Base-by-base conservation (phyloP, 2,329 filamentous ascomycete genomes). In the Zymoseptoria crescenta region DNA sequence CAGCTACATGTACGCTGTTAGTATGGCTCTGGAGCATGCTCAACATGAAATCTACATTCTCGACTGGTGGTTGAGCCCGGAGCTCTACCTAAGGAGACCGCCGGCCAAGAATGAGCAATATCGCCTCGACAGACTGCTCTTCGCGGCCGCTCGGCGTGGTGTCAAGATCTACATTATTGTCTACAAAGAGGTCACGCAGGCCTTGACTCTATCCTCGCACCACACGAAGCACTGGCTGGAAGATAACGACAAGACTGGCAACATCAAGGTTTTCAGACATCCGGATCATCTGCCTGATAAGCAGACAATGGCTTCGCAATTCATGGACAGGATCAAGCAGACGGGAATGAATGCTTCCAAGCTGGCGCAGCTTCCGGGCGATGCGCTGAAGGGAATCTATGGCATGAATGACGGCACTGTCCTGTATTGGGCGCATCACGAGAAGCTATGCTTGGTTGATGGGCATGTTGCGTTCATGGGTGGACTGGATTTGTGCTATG, bases 361-460 rank as follows among this genome's bases (percentile, higher is more conserved):
- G 41, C 74, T 82, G 0, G 81, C 85, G 19, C 87, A 86, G 66
- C 78, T 91, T 50, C 88, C 89, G 0, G 80, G 80, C 24, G 88
- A 94, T 68, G 83, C 87, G 1, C 71, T 96, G 54, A 89, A 91
- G 70, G 84, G 86, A 0, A 75, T 96, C 0, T 96, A 96, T 69
- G 92, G 92, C 56, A 87, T 89, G 54, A 84, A 84, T 35, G 88
- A 91, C 30, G 91, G 88, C 65, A 84, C 91, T 1, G 87, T 96
- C 9, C 76, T 96, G 1, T 96, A 90, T 74, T 96, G 91, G 91
- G 90, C 91, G 2, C 91, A 96, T 68, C 91, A 96, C 67, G 91
- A 96, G 75, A 96, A 96, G 74, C 81, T 96, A 0, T 90, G 89
- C 65, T 72, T 96, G 1, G 77, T 96, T 16, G 91, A 96, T 71